Evolutionary conservation across 2,329 filamentous ascomycete species (phyloP).

Genomic region (Lasiodiplodia theobromae): DNA sequence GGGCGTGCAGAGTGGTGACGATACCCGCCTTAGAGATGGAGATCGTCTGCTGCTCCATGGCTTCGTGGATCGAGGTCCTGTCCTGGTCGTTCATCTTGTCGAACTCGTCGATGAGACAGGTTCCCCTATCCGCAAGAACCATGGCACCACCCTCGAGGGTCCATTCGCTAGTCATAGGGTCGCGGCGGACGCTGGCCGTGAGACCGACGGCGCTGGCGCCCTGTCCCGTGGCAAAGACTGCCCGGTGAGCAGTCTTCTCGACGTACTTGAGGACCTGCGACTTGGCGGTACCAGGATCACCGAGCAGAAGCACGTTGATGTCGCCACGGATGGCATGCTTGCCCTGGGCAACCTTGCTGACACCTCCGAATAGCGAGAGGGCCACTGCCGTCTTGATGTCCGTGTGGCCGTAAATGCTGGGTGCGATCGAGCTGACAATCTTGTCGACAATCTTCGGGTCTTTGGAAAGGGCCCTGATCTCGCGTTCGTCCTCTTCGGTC

Average conservation of each 20-base stretch:
- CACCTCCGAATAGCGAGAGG: constrained; percentile 91
- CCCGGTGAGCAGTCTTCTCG: constrained; percentile 93
- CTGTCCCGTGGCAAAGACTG: constrained; percentile 98
- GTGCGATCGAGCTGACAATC: constrained; percentile 90
- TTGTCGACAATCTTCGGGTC: constrained; percentile 94
- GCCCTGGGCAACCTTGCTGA: constrained; percentile 88
- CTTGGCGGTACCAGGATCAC: constrained; percentile 97
- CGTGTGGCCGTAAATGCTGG: constrained; percentile 94
- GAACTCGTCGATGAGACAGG: constrained; percentile 98
- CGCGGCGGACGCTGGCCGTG: constrained; percentile 94
- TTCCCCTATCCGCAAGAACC: constrained; percentile 95
- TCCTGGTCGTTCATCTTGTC: constrained; percentile 99
- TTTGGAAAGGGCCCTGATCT: constrained; percentile 85
- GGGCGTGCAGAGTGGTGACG: constrained; percentile 93
- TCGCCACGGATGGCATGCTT: constrained; percentile 92
- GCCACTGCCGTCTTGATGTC: constrained; percentile 98
- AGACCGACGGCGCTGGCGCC: constrained; percentile 97
- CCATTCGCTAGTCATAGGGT: constrained; percentile 91
- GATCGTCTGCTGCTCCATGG: constrained; percentile 99
- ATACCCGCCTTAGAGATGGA: constrained; percentile 99
- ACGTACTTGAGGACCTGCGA: constrained; percentile 98
- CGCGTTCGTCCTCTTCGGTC: constrained; percentile 91
- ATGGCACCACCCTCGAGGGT: constrained; percentile 98
- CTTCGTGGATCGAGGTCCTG: constrained; percentile 96
- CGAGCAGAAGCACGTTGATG: constrained; percentile 95